Evolutionary conservation across 1,284 basidiomycete genomes (phyloP).

Genomic region (Pulchroboletus neoregius): DNA sequence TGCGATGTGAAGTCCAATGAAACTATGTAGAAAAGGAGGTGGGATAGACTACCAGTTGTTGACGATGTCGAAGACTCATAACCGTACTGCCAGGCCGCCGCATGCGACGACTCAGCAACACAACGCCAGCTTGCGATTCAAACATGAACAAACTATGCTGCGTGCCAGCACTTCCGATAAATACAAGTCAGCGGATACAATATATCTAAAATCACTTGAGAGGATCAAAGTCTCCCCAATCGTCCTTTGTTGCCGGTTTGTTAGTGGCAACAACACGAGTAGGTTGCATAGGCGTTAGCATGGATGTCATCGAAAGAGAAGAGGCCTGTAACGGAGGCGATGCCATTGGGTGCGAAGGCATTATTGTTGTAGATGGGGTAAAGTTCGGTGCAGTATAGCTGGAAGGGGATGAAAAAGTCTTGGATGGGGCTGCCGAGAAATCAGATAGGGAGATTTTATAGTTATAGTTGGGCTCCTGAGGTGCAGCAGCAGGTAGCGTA

Average conservation of each 20-base stretch:
- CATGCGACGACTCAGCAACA: not conserved
- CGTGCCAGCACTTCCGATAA: too few relatives aligned
- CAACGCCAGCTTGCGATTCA: constrained; percentile 13
- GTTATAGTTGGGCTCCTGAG: constrained; percentile 54
- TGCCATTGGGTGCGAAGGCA: constrained; percentile 27
- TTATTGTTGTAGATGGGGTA: constrained; percentile 18
- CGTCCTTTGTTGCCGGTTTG: constrained; percentile 50
- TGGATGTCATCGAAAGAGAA: constrained; percentile 44
- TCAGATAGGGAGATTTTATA: constrained; percentile 39
- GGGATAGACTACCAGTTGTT: not conserved
- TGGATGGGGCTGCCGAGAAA: constrained; percentile 18
- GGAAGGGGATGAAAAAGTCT: constrained; percentile 9
- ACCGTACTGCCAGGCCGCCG: not conserved
- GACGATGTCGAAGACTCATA: constrained; percentile 10
- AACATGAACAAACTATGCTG: constrained; percentile 26
- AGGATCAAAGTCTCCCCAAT: constrained; percentile 81
- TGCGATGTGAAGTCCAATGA: not conserved
- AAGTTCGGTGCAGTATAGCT: constrained; percentile 18
- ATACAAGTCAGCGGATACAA: constrained; percentile 3
- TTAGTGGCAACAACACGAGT: constrained; percentile 43
- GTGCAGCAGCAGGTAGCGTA: constrained; percentile 14
- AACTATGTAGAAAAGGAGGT: not conserved
- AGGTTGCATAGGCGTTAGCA: constrained; percentile 55
- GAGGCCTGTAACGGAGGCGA: constrained; percentile 38
- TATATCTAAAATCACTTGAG: constrained; percentile 24